Evolutionary conservation across 2,329 filamentous ascomycete genomes (phyloP), one percentile per base, ranked within the genome.

Genomic region (Juglanconis sp.): DNA sequence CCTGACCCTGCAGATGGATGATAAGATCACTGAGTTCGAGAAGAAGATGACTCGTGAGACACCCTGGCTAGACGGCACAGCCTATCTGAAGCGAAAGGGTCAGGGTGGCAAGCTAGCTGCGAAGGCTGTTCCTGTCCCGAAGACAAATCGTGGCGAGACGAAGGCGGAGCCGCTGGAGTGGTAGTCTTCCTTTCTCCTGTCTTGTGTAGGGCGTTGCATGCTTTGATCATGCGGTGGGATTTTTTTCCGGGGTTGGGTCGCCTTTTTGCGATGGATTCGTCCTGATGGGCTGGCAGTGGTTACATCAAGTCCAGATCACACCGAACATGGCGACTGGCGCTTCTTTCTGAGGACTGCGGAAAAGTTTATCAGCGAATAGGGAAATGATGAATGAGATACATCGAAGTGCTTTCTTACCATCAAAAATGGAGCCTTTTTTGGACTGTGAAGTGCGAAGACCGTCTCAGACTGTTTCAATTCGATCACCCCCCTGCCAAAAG

Each of bases 51-150:
- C 89, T 9, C 76, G 81, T 56, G 84, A 91, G 63, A 96, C 91
- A 30, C 94, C 95, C 3, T 98, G 94, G 94, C 78, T 98, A 66
- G 92, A 97, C 70, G 95, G 94, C 38, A 87, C 82, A 47, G 91
- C 87, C 0, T 98, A 96, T 73, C 81, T 98, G 61, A 84, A 80
- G 77, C 74, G 83, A 52, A 79, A 79, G 68, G 81, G 80, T 48
- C 76, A 79, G 71, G 79, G 78, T 24, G 84, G 84, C 40, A 81
- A 78, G 70, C 72, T 87, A 65, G 78, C 81, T 9, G 82, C 77
- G 38, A 86, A 87, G 77, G 79, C 85, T 24, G 81, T 81, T 10
- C 86, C 91, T 5, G 87, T 96, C 46, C 91, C 93, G 44, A 94
- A 87, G 79, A 96, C 93, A 64, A 97, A 96, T 77, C 81, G 91